phyloP scores from a whole-genome alignment of 192 early-diverging fungal genomes.

The Coemansia sp. region DNA sequence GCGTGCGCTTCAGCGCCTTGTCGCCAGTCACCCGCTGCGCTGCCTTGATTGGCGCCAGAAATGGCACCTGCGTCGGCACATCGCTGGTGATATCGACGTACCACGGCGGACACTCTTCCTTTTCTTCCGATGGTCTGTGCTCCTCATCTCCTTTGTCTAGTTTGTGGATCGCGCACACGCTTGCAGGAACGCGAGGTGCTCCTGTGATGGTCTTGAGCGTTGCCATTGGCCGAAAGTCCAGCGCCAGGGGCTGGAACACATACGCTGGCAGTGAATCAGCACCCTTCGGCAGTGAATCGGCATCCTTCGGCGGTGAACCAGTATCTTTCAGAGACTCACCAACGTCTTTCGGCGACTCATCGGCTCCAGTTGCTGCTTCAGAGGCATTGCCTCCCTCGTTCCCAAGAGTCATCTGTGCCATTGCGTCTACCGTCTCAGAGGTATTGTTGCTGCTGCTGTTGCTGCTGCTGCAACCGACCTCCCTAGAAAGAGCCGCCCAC shows the following conservation, averaged over 20 bases:
- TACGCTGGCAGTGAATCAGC: background rate
- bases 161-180: conserved; percentile 12
- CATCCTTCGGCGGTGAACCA: too few species aligned
- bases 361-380: too few species aligned
- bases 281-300: too few species aligned
- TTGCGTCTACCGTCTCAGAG: background rate
- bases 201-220: conserved; percentile 37
- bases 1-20: conserved; percentile 73
- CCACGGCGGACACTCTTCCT: conserved; percentile 36
- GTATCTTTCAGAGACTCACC: too few species aligned
- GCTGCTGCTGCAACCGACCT: conserved; percentile 8
- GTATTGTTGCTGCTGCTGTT: background rate
- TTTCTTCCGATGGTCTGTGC: background rate
- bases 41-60: conserved; percentile 57
- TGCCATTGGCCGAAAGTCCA: conserved; percentile 41
- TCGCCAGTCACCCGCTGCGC: conserved; percentile 62
- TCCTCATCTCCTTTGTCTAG: background rate
- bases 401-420: conserved; percentile 2
- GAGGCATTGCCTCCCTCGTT: background rate
- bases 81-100: conserved; percentile 6
- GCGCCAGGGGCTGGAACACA: conserved; percentile 36
- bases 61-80: conserved; percentile 11
- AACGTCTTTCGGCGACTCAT: too few species aligned
- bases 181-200: conserved; percentile 27
- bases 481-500: conserved; percentile 68